Evolutionary conservation across 805 yeast species (phyloP), one percentile per base, ranked within the genome.

Genomic region (Lipomyces japonicus): DNA sequence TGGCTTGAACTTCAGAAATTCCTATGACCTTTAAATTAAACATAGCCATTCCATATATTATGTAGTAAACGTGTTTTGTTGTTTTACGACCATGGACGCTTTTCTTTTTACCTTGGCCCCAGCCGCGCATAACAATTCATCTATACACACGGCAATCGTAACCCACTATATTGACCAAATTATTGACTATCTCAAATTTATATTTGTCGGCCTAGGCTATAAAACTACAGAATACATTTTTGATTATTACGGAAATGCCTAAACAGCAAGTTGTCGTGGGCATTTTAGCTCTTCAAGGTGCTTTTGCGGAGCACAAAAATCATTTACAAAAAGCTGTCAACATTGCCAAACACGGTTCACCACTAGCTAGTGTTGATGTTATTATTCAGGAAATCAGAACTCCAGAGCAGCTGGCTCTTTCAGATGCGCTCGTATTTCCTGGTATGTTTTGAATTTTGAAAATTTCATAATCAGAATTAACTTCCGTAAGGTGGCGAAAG

Each of bases 201-300:
- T n/a, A n/a, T n/a, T n/a, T n/a, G n/a, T n/a, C n/a, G n/a, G n/a
- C n/a, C n/a, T n/a, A n/a, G n/a, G n/a, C n/a, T n/a, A n/a, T n/a
- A n/a, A n/a, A n/a, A n/a, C n/a, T n/a, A n/a, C n/a, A n/a, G n/a
- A n/a, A n/a, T n/a, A n/a, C n/a, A n/a, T n/a, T n/a, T n/a, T n/a
- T n/a, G n/a, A 23, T 14, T 28, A 28, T 12, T 28, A 28, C 12
- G 12, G 23, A 23, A 18, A 54, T 44, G 49, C 43, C 43, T 24
- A 45, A 40, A 25, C 39, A 24, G 23, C 21, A 23, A 28, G 37
- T 56, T 6, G 64, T 61, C 2, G 71, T 85, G 9, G 95, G 95
- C 2, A 89, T 86, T 1, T 66, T 86, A 45, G 86, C 91, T 0
- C 72, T 85, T 18, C 95, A 85, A 63, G 95, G 95, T 4, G 90